Evolutionary conservation across 2,329 filamentous ascomycete species (phyloP).

Genomic region (Colletotrichum filicis): DNA sequence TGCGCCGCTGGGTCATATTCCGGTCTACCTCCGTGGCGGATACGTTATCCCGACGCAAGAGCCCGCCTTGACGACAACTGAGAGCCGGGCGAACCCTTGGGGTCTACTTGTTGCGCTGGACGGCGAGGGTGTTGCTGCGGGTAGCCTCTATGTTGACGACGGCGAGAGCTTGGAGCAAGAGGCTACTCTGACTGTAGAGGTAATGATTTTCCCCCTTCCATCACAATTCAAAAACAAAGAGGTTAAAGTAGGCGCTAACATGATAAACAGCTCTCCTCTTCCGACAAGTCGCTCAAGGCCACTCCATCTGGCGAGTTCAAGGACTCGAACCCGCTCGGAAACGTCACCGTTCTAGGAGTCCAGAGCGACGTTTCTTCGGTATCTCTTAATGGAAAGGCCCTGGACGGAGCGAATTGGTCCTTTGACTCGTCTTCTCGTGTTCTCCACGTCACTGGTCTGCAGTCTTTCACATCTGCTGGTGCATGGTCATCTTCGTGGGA

Average conservation of each 20-base stretch:
- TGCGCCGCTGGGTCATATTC: conserved; percentile 63
- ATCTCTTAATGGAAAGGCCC: conserved; percentile 58
- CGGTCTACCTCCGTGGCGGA: conserved; percentile 77
- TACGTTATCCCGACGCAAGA: conserved; percentile 75
- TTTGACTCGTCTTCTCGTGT: conserved; percentile 7
- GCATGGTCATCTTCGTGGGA: conserved; percentile 20
- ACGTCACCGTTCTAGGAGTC: conserved; percentile 72
- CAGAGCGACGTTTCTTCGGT: conserved; percentile 53
- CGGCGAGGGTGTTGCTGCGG: conserved; percentile 63
- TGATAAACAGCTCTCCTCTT: conserved; percentile 52
- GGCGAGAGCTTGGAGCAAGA: conserved; percentile 68
- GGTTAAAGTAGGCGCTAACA: background rate
- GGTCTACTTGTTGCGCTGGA: conserved; percentile 72
- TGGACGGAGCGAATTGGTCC: conserved; percentile 45
- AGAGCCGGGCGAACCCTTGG: conserved; percentile 73
- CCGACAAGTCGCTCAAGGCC: conserved; percentile 56
- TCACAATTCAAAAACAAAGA: conserved; percentile 3
- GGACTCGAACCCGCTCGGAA: conserved; percentile 68
- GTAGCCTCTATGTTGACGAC: conserved; percentile 78
- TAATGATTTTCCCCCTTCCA: conserved; percentile 33
- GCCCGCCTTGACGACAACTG: conserved; percentile 73
- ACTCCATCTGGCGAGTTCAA: conserved; percentile 61
- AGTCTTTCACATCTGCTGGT: conserved; percentile 2
- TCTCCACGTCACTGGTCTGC: background rate
- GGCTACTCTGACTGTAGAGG: conserved; percentile 64